phyloP scores from a whole-genome alignment of 2,329 filamentous ascomycete genomes.

The Metarhizium robertsii region DNA sequence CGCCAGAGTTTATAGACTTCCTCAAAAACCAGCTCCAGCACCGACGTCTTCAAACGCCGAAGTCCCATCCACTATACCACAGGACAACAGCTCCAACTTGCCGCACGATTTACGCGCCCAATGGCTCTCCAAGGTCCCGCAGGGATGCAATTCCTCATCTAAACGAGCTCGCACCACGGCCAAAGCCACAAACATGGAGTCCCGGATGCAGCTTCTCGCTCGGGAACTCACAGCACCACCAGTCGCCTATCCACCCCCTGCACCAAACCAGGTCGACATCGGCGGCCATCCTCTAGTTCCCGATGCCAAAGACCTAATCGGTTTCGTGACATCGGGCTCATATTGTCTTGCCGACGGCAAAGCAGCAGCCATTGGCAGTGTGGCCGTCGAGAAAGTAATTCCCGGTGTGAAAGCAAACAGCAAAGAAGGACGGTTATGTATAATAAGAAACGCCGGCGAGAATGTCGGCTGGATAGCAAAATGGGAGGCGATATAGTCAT shows the following conservation, averaged over 20 bases:
- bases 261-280: constrained; percentile 28
- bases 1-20: constrained; percentile 81
- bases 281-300: constrained; percentile 62
- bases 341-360: constrained; percentile 71
- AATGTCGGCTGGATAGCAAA: constrained; percentile 66
- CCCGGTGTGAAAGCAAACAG: constrained; percentile 19
- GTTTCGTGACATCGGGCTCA: constrained; percentile 82
- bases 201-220: constrained; percentile 34
- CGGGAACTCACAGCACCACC: constrained; percentile 35
- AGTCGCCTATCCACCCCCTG: constrained; percentile 21
- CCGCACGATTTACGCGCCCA: constrained; percentile 48
- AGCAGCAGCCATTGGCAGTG: constrained; percentile 64
- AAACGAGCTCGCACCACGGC: constrained; percentile 4
- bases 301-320: constrained; percentile 65
- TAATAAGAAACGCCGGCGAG: constrained; percentile 75
- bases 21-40: constrained; percentile 14
- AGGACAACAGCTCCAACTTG: constrained; percentile 11
- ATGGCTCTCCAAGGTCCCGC: constrained; percentile 57
- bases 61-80: constrained; percentile 34
- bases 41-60: constrained; percentile 27
- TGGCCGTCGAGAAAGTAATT: constrained; percentile 52
- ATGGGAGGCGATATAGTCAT: constrained; percentile 48
- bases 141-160: neutral
- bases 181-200: constrained; percentile 21
- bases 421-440: constrained; percentile 52